These are phyloP conservation scores for Colletotrichum gloeosporioides DNA, from an alignment of 2,329 filamentous ascomycete genomes.

Conservation along the genomic window DNA sequence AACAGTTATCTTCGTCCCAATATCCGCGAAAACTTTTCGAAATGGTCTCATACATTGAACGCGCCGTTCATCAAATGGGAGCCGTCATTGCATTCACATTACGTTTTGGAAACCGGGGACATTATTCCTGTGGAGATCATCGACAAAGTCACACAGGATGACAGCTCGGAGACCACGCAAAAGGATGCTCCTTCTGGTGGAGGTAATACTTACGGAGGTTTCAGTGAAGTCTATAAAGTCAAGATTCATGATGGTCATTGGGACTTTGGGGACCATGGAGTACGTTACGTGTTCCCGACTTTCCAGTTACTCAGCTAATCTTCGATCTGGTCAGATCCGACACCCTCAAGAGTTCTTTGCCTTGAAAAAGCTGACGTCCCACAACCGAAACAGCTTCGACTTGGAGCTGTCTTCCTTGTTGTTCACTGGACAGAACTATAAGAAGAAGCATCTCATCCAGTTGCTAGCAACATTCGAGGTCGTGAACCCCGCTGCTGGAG, in stretches of 20 bases:
- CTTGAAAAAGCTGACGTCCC: conserved; percentile 9
- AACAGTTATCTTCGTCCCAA: background rate
- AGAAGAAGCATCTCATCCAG: background rate
- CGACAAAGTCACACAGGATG: background rate
- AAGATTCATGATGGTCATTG: conserved; percentile 2
- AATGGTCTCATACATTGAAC: background rate
- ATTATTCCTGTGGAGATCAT: background rate
- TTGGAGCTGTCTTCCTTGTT: background rate
- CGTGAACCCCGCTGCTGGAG: background rate
- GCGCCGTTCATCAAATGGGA: background rate
- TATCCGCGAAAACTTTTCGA: background rate
- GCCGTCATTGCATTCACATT: background rate
- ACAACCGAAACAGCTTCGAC: background rate
- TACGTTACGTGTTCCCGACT: background rate
- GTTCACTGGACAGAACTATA: background rate
- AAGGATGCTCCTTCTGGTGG: background rate
- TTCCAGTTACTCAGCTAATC: background rate
- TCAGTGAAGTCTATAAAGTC: conserved; percentile 8
- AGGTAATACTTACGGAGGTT: background rate
- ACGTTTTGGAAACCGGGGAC: background rate
- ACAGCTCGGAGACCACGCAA: background rate
- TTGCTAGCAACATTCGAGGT: conserved; percentile 8
- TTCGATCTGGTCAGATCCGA: background rate
- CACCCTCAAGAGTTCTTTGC: conserved; percentile 8
- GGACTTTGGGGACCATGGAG: conserved; percentile 6